These are phyloP conservation scores for Metschnikowia continentalis DNA, from an alignment of 805 yeast species.

Conservation along the genomic window DNA sequence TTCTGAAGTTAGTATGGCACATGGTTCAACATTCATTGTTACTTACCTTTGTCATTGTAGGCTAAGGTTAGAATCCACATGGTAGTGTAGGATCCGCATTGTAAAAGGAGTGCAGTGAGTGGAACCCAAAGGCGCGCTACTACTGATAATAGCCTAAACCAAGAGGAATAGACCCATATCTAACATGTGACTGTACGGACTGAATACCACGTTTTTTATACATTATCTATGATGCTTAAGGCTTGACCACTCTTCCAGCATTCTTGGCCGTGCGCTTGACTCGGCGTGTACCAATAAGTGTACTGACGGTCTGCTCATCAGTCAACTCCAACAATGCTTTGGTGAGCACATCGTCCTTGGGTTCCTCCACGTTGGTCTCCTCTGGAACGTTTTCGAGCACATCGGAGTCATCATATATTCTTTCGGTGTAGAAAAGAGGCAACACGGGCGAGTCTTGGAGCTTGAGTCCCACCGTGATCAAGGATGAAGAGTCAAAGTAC, in stretches of 20 bases:
- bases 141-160: no score
- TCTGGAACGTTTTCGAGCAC: slow-evolving; percentile 27
- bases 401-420: slow-evolving; percentile 49
- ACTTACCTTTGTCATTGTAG: slow-evolving; percentile 14
- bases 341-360: slow-evolving; percentile 22
- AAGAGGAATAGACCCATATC: no score
- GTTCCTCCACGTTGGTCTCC: slow-evolving; percentile 21
- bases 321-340: slow-evolving; percentile 78
- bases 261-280: slow-evolving; percentile 11
- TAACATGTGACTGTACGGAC: no score
- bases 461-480: slow-evolving; percentile 63
- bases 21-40: slow-evolving; percentile 14
- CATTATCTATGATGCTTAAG: slow-evolving; percentile 1
- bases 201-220: background rate
- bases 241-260: slow-evolving; percentile 13
- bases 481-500: slow-evolving; percentile 40
- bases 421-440: slow-evolving; percentile 73
- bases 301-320: slow-evolving; percentile 66
- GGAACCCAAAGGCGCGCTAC: background rate
- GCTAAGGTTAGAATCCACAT: slow-evolving; percentile 18
- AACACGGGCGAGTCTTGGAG: slow-evolving; percentile 72
- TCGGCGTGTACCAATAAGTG: slow-evolving; percentile 55
- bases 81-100: background rate
- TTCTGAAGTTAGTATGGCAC: slow-evolving; percentile 17
- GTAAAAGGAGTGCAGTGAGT: no score